Base-by-base conservation (phyloP, 2,329 filamentous ascomycete genomes). In the Pestalotiopsis sp. region DNA sequence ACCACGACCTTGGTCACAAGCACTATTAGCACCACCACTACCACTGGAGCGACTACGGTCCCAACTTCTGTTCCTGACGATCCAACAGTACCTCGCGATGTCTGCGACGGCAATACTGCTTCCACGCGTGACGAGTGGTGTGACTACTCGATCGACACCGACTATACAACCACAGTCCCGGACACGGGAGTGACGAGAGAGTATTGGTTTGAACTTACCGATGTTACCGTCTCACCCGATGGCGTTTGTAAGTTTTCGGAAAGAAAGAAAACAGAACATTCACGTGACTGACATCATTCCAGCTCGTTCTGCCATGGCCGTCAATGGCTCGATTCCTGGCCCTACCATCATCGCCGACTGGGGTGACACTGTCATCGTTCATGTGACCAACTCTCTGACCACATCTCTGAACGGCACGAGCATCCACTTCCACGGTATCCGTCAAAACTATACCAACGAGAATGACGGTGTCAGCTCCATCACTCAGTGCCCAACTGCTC, bases 381-480 rank as follows among this genome's bases (percentile, higher is more conserved):
- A 85, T 65, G 83, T 91, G 4, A 85, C 79, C 40, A 91, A 90
- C 74, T 75, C 75, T 1, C 68, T 82, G 56, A 62, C 70, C 72
- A 80, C 64, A 20, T 66, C 64, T 14, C 4, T 82, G 69, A 91
- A 91, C 69, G 88, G 88, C 52, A 90, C 88, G 7, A 82, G 82
- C 9, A 85, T 91, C 20, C 89, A 91, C 73, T 91, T 84, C 78
- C 89, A 91, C 72, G 89, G 88, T 24, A 79, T 91, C 40, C 83
- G 86, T 4, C 87, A 91, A 73, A 80, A 83, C 69, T 79, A 83
- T 72, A 86, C 81, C 62, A 86, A 84, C 71, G 79, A 85, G 67
- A 80, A 85, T 65, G 89, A 91, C 70, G 89, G 89, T 66, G 87
- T 89, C 3, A 78, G 74, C 1, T 78, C 77, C 6, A 76, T 86